phyloP scores from a whole-genome alignment of 208 protist species.

The Trypanosomatidae sp. region DNA sequence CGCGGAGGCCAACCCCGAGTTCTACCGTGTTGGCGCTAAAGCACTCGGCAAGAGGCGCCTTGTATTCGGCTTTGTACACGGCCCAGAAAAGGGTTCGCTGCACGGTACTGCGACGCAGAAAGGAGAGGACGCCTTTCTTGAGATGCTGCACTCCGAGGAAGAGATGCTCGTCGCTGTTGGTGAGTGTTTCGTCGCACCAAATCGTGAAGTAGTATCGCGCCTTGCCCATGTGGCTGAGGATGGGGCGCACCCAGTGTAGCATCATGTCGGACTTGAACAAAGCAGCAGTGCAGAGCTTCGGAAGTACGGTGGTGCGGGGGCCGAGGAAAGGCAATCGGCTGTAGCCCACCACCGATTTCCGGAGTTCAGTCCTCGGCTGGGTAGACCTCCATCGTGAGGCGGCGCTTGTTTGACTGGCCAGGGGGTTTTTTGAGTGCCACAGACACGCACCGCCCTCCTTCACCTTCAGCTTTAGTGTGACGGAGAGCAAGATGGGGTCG shows the following conservation, averaged over 20 bases:
- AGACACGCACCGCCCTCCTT: conserved; percentile 55
- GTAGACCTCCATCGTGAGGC: conserved; percentile 62
- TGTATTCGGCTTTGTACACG: conserved; percentile 46
- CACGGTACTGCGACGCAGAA: conserved; percentile 38
- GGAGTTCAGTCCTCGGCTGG: conserved; percentile 39
- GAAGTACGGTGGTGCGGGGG: conserved; percentile 28
- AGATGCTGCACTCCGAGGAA: conserved; percentile 39
- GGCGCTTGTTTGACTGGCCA: conserved; percentile 41
- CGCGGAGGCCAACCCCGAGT: conserved; percentile 25
- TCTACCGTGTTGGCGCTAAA: conserved; percentile 33
- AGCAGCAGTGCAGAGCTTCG: conserved; percentile 37
- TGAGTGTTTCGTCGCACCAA: conserved; percentile 46
- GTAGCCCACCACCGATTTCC: conserved; percentile 38
- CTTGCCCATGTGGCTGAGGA: conserved; percentile 2
- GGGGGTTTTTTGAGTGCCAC: conserved; percentile 72
- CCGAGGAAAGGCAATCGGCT: conserved; percentile 48
- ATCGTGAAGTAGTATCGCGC: conserved; percentile 55
- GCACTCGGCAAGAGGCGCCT: conserved; percentile 34
- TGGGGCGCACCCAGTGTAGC: conserved; percentile 40
- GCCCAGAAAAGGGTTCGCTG: conserved; percentile 43
- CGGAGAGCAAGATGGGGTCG: conserved; percentile 7
- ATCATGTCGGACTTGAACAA: conserved; percentile 46
- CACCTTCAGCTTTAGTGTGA: conserved; percentile 62
- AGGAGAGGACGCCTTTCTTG: conserved; percentile 21
- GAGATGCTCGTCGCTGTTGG: conserved; percentile 47